Conservation (phyloP, 805 yeast species). For the Ogataea corticis region DNA sequence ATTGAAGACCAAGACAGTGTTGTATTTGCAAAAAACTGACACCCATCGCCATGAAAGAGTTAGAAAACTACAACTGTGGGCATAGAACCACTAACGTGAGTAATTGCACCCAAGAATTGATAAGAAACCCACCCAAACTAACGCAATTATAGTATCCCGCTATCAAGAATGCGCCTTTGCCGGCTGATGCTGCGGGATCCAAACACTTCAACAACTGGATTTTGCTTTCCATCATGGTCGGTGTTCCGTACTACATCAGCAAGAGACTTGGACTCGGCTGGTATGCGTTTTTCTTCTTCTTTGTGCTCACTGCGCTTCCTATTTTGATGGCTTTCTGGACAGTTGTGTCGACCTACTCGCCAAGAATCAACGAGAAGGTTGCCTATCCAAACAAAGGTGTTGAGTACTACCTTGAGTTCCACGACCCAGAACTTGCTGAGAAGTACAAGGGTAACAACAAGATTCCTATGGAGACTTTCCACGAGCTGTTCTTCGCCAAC, state of each 20-base stretch:
- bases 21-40: not conserved
- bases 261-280: constrained; percentile 70
- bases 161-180: constrained; percentile 81
- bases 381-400: constrained; percentile 75
- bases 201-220: constrained; percentile 68
- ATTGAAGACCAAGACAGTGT: too few species aligned
- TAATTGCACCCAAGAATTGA: too few species aligned
- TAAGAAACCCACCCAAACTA: too few species aligned
- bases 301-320: constrained; percentile 59
- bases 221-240: constrained; percentile 48
- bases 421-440: constrained; percentile 63
- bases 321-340: constrained; percentile 84
- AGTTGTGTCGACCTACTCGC: constrained; percentile 70
- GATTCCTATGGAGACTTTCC: constrained; percentile 92
- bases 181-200: constrained; percentile 90
- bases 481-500: constrained; percentile 79
- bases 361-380: constrained; percentile 78
- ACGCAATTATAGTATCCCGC: constrained; percentile 49
- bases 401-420: constrained; percentile 79
- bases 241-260: constrained; percentile 63
- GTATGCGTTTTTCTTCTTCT: constrained; percentile 64
- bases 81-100: constrained; percentile 49
- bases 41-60: constrained; percentile 16
- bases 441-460: constrained; percentile 73
- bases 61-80: constrained; percentile 43